Conservation (phyloP, 768 basidiomycete genomes). For the Lactarius hatsudake region DNA sequence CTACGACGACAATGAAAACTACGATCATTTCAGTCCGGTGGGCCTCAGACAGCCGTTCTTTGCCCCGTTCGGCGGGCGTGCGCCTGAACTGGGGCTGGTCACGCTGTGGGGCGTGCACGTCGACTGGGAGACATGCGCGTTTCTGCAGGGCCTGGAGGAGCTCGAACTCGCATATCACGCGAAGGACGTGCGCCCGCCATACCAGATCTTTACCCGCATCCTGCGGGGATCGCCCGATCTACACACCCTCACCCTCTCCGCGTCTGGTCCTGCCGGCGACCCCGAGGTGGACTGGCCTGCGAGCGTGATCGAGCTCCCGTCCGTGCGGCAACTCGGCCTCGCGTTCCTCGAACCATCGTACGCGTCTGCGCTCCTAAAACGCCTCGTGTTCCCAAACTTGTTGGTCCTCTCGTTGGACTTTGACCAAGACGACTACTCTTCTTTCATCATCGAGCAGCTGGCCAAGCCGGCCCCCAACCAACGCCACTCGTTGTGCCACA, state of each 20-base stretch:
- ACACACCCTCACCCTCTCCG: conserved; percentile 47
- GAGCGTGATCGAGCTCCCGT: conserved; percentile 28
- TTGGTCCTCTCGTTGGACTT: conserved; percentile 49
- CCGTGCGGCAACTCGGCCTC: conserved; percentile 35
- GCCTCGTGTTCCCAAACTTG: conserved; percentile 39
- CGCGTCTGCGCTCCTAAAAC: conserved; percentile 35
- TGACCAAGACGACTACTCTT: conserved; percentile 51
- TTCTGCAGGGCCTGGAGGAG: conserved; percentile 46
- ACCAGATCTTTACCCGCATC: conserved; percentile 49
- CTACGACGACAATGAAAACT: conserved; percentile 44
- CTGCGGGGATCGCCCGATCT: conserved; percentile 54
- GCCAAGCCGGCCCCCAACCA: conserved; percentile 37
- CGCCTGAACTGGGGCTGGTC: conserved; percentile 48
- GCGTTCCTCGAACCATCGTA: conserved; percentile 35
- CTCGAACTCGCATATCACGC: conserved; percentile 63
- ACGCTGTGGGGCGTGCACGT: conserved; percentile 70
- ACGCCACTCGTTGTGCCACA: conserved; percentile 43
- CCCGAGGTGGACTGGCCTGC: conserved; percentile 38
- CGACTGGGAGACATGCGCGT: conserved; percentile 52
- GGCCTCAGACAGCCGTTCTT: conserved; percentile 41
- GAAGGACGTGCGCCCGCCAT: conserved; percentile 61
- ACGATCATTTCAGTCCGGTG: conserved; percentile 45
- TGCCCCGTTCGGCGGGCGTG: conserved; percentile 51
- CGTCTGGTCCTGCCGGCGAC: conserved; percentile 54
- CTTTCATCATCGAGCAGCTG: conserved; percentile 49